Evolutionary conservation across 2,329 filamentous ascomycete genomes (phyloP).

Genomic region (Phyllosticta citrichinensis): DNA sequence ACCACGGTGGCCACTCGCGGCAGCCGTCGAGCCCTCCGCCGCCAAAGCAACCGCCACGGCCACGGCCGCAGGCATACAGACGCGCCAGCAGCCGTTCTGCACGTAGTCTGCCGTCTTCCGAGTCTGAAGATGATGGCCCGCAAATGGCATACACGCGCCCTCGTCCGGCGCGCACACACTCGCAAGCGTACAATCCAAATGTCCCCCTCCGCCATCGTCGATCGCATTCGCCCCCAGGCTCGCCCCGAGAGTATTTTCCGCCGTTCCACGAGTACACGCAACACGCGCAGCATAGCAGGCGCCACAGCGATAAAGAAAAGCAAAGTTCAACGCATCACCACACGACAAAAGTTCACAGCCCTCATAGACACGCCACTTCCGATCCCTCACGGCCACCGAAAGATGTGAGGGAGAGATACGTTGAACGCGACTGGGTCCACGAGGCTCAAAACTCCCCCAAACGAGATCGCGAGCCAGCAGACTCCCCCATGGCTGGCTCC

Average conservation of each 20-base stretch:
- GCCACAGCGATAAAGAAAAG: constrained; percentile 4
- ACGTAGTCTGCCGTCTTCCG: constrained; percentile 2
- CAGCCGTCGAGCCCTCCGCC: background rate
- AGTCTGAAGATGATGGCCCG: background rate
- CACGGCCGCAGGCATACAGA: background rate
- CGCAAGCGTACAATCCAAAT: constrained; percentile 11
- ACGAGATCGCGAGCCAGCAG: background rate
- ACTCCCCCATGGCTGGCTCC: background rate
- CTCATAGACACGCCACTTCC: constrained; percentile 2
- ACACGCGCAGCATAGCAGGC: constrained; percentile 9
- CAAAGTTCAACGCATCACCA: background rate
- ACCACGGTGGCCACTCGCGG: background rate
- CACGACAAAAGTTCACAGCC: background rate
- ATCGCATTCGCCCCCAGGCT: constrained; percentile 33
- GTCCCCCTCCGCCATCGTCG: constrained; percentile 29
- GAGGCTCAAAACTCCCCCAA: background rate
- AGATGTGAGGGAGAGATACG: background rate
- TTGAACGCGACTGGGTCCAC: background rate
- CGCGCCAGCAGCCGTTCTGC: background rate
- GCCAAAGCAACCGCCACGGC: constrained; percentile 1
- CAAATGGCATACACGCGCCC: background rate
- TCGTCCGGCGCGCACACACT: background rate
- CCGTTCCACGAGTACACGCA: constrained; percentile 20
- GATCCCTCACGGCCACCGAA: background rate
- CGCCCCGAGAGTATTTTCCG: constrained; percentile 30